Conservation (phyloP, 129 eudicot species). For the Chrysanthemum lavandulifolium region DNA sequence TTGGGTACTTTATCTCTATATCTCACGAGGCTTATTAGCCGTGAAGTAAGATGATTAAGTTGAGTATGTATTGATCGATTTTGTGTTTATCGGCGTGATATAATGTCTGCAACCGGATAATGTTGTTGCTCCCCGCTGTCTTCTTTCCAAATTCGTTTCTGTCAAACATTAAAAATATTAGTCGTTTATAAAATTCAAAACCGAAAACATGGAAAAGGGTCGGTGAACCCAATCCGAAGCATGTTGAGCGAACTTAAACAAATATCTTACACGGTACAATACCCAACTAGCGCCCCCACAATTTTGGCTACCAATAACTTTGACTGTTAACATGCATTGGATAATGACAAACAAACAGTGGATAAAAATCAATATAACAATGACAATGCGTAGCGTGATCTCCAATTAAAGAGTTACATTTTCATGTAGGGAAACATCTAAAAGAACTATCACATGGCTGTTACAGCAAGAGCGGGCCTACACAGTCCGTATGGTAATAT, state of each 20-base stretch:
- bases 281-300: background rate
- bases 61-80: constrained; percentile 70
- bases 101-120: constrained; percentile 81
- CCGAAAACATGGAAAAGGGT: background rate
- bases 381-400: background rate
- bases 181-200: background rate
- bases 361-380: background rate
- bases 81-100: constrained; percentile 81
- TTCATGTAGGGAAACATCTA: background rate
- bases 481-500: background rate
- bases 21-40: constrained; percentile 61
- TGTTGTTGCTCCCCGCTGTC: constrained; percentile 36
- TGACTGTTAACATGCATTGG: background rate
- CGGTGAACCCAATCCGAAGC: background rate
- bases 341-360: too few relatives aligned
- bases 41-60: constrained; percentile 78
- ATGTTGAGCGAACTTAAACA: background rate
- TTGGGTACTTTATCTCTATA: constrained; percentile 56
- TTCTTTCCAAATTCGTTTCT: constrained; percentile 82
- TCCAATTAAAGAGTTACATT: background rate
- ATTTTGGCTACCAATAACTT: background rate
- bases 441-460: too few relatives aligned
- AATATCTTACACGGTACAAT: background rate
- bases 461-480: background rate
- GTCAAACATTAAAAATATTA: constrained; percentile 17